These are phyloP conservation scores for Colletotrichum musicola DNA, from an alignment of 2,329 filamentous ascomycete species.

Conservation along the genomic window DNA sequence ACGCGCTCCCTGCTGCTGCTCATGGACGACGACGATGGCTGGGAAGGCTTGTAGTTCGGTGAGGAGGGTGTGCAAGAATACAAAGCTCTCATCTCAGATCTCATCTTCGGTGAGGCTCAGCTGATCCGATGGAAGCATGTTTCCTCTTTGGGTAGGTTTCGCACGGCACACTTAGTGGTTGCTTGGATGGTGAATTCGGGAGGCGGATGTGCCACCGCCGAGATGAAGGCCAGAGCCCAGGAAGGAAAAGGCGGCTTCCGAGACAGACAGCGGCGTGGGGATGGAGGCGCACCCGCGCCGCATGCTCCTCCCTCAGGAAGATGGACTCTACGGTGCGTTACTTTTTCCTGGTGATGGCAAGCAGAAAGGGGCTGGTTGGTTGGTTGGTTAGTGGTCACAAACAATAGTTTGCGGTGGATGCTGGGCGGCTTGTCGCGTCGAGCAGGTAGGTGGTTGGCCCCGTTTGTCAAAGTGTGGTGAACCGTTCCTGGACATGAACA, in stretches of 20 bases:
- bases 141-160: neutral
- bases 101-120: slow-evolving; percentile 9
- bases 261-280: slow-evolving; percentile 26
- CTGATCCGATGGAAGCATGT: neutral
- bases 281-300: neutral
- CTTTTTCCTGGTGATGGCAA: neutral
- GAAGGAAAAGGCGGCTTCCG: slow-evolving; percentile 6
- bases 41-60: too few species aligned
- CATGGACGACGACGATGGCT: too few species aligned
- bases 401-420: slow-evolving; percentile 6
- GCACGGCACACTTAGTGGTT: neutral
- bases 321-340: neutral
- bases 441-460: neutral
- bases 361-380: neutral
- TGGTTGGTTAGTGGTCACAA: slow-evolving; percentile 2
- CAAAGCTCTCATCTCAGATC: neutral
- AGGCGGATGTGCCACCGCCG: too few species aligned
- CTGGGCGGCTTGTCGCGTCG: slow-evolving; percentile 2
- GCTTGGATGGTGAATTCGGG: neutral
- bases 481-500: neutral
- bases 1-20: neutral
- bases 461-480: slow-evolving; percentile 6
- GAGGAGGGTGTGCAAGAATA: too few species aligned
- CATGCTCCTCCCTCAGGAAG: neutral
- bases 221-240: too few species aligned